Conservation (phyloP, 2,329 filamentous ascomycete species). For the Colletotrichum orbiculare region DNA sequence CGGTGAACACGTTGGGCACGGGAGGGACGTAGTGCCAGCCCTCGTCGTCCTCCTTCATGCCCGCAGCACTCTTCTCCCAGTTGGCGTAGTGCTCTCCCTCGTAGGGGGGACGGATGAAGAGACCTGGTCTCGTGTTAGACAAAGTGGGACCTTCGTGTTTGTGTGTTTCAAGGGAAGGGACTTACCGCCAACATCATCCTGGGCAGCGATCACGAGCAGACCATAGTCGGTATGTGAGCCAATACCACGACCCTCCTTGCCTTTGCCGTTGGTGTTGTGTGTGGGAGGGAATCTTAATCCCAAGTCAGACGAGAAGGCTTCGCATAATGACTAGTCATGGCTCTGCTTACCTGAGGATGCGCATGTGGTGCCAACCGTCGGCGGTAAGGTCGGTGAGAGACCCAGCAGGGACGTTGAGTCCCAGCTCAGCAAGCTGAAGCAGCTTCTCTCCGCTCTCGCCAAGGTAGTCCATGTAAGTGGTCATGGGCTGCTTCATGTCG, state of each 20-base stretch:
- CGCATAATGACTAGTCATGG: neutral
- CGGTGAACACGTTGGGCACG: conserved; percentile 55
- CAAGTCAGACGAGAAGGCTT: conserved; percentile 7
- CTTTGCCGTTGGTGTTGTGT: conserved; percentile 57
- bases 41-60: conserved; percentile 55
- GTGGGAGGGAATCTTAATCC: conserved; percentile 45
- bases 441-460: conserved; percentile 55
- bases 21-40: conserved; percentile 62
- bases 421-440: conserved; percentile 58
- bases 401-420: conserved; percentile 52
- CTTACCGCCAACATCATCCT: conserved; percentile 60
- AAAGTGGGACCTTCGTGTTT: neutral
- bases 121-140: conserved; percentile 41
- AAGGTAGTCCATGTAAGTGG: conserved; percentile 53
- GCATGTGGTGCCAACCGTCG: conserved; percentile 64
- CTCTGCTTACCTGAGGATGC: conserved; percentile 53
- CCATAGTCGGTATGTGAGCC: conserved; percentile 65
- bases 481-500: conserved; percentile 53
- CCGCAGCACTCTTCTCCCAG: conserved; percentile 57
- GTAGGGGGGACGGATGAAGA: conserved; percentile 58
- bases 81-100: conserved; percentile 55
- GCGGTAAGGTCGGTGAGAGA: conserved; percentile 54
- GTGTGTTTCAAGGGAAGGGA: neutral
- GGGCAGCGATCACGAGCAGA: conserved; percentile 60
- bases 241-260: conserved; percentile 60